These are phyloP conservation scores for Gossypium trilobum DNA, from an alignment of 441 rosid species.

Conservation along the genomic window DNA sequence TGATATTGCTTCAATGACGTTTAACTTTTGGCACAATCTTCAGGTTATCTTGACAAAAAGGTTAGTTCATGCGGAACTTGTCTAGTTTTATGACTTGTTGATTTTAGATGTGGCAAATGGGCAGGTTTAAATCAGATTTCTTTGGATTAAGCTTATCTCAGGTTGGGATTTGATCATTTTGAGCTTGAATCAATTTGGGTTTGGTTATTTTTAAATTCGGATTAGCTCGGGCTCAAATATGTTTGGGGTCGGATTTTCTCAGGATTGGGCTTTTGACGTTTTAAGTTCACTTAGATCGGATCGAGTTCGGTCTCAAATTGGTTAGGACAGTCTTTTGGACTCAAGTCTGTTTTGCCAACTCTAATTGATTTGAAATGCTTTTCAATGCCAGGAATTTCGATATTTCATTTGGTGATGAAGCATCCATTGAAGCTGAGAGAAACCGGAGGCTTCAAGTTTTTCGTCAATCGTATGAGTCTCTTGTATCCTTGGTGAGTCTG, in stretches of 20 bases:
- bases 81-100: constrained; percentile 11
- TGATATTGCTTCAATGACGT: constrained; percentile 98
- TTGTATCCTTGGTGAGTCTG: constrained; percentile 80
- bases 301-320: background rate
- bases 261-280: background rate
- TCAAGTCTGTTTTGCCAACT: background rate
- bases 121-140: background rate
- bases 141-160: background rate
- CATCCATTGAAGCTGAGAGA: constrained; percentile 73
- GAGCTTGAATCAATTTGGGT: background rate
- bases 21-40: constrained; percentile 99
- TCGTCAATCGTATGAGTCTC: constrained; percentile 63
- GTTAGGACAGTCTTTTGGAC: background rate
- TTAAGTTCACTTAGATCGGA: background rate
- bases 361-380: constrained; percentile 17
- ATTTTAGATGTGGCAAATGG: background rate
- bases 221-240: background rate
- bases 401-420: constrained; percentile 54
- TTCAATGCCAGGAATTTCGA: constrained; percentile 62
- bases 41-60: constrained; percentile 77
- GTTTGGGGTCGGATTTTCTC: background rate
- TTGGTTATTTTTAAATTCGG: background rate
- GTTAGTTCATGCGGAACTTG: constrained; percentile 32
- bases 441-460: constrained; percentile 74
- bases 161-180: background rate